Conservation (phyloP, 306 rosid genomes). For the Medicago ruthenica region DNA sequence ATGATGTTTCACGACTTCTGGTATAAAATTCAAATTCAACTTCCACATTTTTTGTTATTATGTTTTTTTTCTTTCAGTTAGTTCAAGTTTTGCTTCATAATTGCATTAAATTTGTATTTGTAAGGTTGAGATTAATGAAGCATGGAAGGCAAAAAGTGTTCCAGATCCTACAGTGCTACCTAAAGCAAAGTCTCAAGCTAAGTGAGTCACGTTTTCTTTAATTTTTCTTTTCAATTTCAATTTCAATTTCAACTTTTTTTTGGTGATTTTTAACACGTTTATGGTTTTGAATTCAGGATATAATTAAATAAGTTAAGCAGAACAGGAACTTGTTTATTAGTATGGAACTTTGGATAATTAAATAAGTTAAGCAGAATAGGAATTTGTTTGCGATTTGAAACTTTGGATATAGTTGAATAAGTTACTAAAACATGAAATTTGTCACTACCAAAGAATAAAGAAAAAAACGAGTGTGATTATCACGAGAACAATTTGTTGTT, state of each 20-base stretch:
- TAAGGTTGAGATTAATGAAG: conserved; percentile 81
- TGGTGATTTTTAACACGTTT: no score
- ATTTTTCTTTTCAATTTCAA: not conserved
- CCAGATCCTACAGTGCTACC: conserved; percentile 71
- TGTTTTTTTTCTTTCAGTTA: not conserved
- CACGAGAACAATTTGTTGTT: not conserved
- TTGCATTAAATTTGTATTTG: not conserved
- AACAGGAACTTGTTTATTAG: no score
- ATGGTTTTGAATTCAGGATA: no score
- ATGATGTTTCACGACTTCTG: conserved; percentile 84
- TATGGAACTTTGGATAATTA: no score
- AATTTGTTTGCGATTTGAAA: no score
- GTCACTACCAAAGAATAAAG: no score
- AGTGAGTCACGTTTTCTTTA: conserved; percentile 50
- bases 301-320: no score
- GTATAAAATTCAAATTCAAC: conserved; percentile 45
- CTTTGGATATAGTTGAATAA: no score
- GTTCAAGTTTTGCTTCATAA: not conserved
- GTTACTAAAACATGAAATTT: no score
- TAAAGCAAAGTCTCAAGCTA: conserved; percentile 80
- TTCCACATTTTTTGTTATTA: not conserved
- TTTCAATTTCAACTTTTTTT: not conserved
- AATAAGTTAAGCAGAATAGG: no score
- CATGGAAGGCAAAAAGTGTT: conserved; percentile 70
- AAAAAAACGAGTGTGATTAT: not conserved